Percentiles rank a stretch among this genome's conserved stretches.
Evolutionary conservation across 164 flowering plant species (phyloP).

Genomic region (Piper betle): DNA sequence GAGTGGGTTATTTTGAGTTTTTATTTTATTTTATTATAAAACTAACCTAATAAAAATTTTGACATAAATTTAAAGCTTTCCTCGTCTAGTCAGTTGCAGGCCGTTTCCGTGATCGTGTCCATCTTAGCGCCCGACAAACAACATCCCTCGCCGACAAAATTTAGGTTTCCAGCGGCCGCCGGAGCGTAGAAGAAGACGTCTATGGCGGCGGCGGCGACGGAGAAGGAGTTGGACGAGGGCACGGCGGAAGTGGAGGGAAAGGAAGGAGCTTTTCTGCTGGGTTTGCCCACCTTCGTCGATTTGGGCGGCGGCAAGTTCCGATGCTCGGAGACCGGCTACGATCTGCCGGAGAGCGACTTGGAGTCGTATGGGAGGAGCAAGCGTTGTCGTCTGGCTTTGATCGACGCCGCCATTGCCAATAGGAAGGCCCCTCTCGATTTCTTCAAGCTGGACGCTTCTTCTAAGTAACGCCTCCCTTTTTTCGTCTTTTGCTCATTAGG

Average conservation of each 20-base stretch:
- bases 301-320: conserved; percentile 66
- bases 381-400: conserved; percentile 71
- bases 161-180: no score
- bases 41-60: no score
- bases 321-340: conserved; percentile 88
- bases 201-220: neutral
- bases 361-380: conserved; percentile 57
- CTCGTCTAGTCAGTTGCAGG: no score
- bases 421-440: conserved; percentile 75
- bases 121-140: no score
- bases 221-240: no score
- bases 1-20: no score
- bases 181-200: no score
- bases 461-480: conserved; percentile 25
- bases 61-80: no score
- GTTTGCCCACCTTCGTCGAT: conserved; percentile 54
- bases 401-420: conserved; percentile 39
- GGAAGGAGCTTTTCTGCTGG: conserved; percentile 61
- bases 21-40: no score
- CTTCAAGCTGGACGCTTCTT: conserved; percentile 62
- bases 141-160: no score
- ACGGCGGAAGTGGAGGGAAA: conserved; percentile 8
- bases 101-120: no score
- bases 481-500: no score
- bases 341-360: conserved; percentile 37